These are phyloP conservation scores for Euclidium syriacum DNA, from an alignment of 345 rosid genomes.

Conservation along the genomic window DNA sequence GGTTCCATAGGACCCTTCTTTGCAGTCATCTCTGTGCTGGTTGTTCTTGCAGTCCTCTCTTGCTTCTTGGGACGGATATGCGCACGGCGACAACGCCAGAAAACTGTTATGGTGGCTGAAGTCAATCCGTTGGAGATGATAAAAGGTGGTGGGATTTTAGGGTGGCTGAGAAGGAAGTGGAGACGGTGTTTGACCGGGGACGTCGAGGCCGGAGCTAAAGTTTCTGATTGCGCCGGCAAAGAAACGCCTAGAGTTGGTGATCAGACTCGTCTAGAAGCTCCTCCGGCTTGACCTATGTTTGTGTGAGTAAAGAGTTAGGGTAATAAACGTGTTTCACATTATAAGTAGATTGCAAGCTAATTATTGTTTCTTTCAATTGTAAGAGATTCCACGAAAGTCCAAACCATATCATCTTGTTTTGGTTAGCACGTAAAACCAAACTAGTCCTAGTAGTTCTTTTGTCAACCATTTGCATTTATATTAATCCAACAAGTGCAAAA, in stretches of 20 bases:
- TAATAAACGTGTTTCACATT: background rate
- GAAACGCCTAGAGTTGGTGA: conserved; percentile 12
- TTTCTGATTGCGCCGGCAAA: conserved; percentile 15
- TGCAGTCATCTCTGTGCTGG: conserved; percentile 50
- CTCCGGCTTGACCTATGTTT: background rate
- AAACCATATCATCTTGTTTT: too few relatives aligned
- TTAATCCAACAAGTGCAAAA: too few relatives aligned
- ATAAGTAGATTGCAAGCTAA: background rate
- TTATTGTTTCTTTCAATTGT: too few relatives aligned
- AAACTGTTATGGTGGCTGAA: conserved; percentile 1
- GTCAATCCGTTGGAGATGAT: conserved; percentile 37
- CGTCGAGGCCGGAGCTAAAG: conserved; percentile 42
- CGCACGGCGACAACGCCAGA: conserved; percentile 21
- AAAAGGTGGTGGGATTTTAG: conserved; percentile 32
- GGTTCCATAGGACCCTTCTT: conserved; percentile 77
- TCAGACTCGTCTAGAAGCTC: conserved; percentile 3
- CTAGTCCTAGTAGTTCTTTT: too few relatives aligned
- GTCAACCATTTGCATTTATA: too few relatives aligned
- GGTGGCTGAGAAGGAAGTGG: conserved; percentile 44
- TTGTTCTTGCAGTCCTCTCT: conserved; percentile 47
- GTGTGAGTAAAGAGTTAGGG: background rate
- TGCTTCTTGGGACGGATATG: conserved; percentile 58
- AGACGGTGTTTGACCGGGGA: conserved; percentile 33
- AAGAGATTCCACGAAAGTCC: too few relatives aligned
- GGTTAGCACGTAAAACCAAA: too few relatives aligned